Base-by-base conservation (phyloP, 1,284 basidiomycete genomes). In the Inonotus obliquus region DNA sequence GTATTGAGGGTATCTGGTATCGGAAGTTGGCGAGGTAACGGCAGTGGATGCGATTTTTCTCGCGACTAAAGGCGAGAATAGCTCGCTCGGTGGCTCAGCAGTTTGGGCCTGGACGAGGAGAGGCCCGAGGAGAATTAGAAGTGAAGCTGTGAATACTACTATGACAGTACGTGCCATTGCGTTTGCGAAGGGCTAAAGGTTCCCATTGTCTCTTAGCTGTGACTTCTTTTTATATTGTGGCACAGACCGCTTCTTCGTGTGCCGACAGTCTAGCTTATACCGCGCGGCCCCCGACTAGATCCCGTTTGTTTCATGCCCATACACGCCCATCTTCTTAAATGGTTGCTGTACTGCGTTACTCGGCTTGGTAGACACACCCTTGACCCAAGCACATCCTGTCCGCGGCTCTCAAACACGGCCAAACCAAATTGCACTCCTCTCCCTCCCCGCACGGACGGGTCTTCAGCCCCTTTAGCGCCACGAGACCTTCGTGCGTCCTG, bases 1-100 rank as follows among this genome's bases (percentile, higher is more conserved):
- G 65, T 80, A 85, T 67, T 87, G 81, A 1, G 86, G 86, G 69
- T 85, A 88, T 54, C 74, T 67, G 19, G 79, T 70, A 2, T 82
- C 77, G 74, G 3, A 78, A 35, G 27, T n/a, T 71, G 3, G 72
- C 65, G 7, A 76, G 72, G 47, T 60, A 35, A 63, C 39, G 4
- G 81, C 80, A 0, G 81, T 83, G n/a, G 75, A 75, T 37, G 81
- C 73, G 17, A 87, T 71, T 69, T 88, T 89, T 62, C 77, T 71
- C 0, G 79, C 75, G 48, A 87, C 75, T 29, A 84, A 72, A 0
- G 80, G 74, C 2, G 84, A 85, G 72, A 80, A 86, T 7, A 87
- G 76, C 66, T 86, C 75, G 13, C 17, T 23, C n/a, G 57, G 45
- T 23, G 32, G 57, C 23, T 9, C 6, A 2, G 19, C 25, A 5